Conservation (phyloP, 257 asterid genomes). For the Nemophila menziesii region DNA sequence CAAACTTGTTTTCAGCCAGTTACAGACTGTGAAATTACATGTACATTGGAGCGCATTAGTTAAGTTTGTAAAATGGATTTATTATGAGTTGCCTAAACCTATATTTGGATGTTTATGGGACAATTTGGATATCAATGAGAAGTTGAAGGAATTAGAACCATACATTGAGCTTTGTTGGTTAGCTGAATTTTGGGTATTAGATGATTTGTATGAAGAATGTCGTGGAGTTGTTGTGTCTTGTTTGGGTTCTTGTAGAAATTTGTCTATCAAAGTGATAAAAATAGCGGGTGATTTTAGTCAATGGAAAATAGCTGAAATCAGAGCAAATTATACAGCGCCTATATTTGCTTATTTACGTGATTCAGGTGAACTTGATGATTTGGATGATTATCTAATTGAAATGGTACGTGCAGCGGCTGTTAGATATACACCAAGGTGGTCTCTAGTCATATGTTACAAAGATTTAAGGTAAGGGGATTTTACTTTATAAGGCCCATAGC, state of each 20-base stretch:
- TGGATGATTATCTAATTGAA: conserved; percentile 46
- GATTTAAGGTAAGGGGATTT: too few species aligned
- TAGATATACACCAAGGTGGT: conserved; percentile 35
- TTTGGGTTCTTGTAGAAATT: conserved; percentile 40
- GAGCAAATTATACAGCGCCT: conserved; percentile 66
- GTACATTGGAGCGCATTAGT: conserved; percentile 61
- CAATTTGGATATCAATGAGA: conserved; percentile 40
- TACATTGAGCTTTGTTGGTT: conserved; percentile 82
- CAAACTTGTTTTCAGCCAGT: conserved; percentile 46
- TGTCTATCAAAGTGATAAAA: conserved; percentile 50
- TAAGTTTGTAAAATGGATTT: conserved; percentile 64
- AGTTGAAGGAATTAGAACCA: conserved; percentile 31
- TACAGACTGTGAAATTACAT: conserved; percentile 46
- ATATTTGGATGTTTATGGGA: conserved; percentile 61
- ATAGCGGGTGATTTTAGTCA: conserved; percentile 51
- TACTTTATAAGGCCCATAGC: too few species aligned
- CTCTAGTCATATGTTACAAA: too few species aligned
- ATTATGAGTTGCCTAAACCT: conserved; percentile 48
- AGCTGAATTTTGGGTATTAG: conserved; percentile 70
- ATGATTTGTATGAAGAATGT: conserved; percentile 57
- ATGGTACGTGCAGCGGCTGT: conserved; percentile 92
- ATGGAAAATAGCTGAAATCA: conserved; percentile 59
- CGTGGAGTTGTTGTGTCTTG: conserved; percentile 33
- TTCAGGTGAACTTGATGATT: conserved; percentile 57
- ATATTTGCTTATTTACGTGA: conserved; percentile 44